Evolutionary conservation across 176 grass and related monocot species (phyloP), one percentile per base, ranked within the genome.

Genomic region (Oryza glumipatula): DNA sequence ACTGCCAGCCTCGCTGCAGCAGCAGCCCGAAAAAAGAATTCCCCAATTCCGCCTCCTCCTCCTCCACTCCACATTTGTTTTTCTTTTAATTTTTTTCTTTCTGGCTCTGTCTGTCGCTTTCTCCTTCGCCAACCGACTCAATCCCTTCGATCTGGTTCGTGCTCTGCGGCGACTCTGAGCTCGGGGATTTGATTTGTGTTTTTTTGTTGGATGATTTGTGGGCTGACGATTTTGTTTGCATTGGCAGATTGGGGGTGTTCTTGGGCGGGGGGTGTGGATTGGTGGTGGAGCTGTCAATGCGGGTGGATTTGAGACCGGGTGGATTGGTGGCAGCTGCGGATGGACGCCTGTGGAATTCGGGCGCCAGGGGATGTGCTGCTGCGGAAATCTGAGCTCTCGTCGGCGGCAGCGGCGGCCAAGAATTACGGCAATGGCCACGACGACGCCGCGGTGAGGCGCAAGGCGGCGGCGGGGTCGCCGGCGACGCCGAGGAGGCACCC

Each of bases 71-170:
- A 32, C 30, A 32, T 22, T 54, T 54, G 16, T 6, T 58, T 76
- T 38, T 41, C 28, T 41, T 32, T 3, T 32, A 32, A 4, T 32
- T 70, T 36, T 21, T 65, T 44, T 43, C 61, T 46, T 11, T 52
- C 49, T 16, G 13, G 14, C 49, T 28, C 28, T 28, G 28, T 19
- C 21, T 24, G 54, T 58, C 54, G 54, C 54, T 12, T n/a, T 61
- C 71, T 65, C 41, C 46, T 45, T 64, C 70, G 78, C 83, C 88
- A 22, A 83, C 88, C 74, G 78, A 90, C 79, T 86, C 88, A 90
- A 86, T 86, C 88, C 73, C 67, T 47, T 72, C 78, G 89, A 87
- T 90, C 89, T 87, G 80, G 80, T 87, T 74, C 89, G 89, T 77
- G 68, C 24, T 56, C 77, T 65, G 87, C 48, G 26, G 87, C 48